Base-by-base conservation (phyloP, 108 stramenopile genomes). In the Cyclotella distinguenda region DNA sequence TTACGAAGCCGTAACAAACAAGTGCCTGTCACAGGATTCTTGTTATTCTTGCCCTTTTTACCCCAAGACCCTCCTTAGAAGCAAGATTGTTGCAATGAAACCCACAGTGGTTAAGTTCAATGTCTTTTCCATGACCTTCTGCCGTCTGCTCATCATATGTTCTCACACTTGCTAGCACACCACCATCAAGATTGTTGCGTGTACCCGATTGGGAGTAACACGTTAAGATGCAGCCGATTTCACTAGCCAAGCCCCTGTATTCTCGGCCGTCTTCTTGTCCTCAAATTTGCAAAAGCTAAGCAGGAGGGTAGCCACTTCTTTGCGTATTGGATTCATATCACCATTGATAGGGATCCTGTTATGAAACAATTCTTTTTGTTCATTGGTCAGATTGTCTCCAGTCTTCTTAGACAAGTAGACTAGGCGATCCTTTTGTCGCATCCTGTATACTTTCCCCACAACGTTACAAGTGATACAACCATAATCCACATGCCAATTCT, bases 31-130 rank as follows among this genome's bases (percentile, higher is more conserved):
- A 13, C 53, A 32, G 30, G 30, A 16, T 55, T 55, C 7, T 55
- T n/a, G 35, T 55, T 55, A 3, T 6, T 5, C 3, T 12, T 55
- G 30, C 16, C 18, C 33, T 35, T 55, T 32, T 34, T 6, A 55
- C 6, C 33, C 53, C 53, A 55, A 55, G 53, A 7, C 53, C 53
- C 10, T 55, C 53, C 35, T 55, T 55, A 4, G 53, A 55, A 34
- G 53, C 18, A 55, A 55, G 53, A 55, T 31, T 13, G 10, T 35
- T 35, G 33, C 53, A 55, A 55, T 55, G 53, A 33, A 55, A 55
- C 18, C 16, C 7, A 18, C 53, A 55, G 33, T 31, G 5, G 53
- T 55, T n/a, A n/a, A 9, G 53, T 55, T 55, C 35, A 31, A 55
- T 32, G 9, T 55, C 53, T 35, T 34, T 33, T 6, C 33, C 8